A percentile compares a stretch with the other conserved stretches of the same genome.
Evolutionary conservation across 129 eudicot species (phyloP).

Genomic region (Flaveria brownii): DNA sequence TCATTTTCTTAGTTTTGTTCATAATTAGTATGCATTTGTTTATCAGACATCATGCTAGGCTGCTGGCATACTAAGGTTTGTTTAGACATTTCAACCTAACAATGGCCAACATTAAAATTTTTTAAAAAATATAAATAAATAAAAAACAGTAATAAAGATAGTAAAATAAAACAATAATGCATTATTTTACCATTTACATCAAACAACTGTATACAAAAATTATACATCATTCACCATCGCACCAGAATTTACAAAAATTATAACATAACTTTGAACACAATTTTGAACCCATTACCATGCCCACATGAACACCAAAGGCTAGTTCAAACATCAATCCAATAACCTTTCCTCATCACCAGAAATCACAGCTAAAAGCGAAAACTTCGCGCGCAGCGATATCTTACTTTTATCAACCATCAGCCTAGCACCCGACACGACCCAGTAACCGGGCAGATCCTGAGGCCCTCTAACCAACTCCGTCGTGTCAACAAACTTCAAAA

Average conservation of each 20-base stretch:
- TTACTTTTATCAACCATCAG: constrained; percentile 65
- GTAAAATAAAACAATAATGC: background rate
- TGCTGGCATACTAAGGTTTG: no score
- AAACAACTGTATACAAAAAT: background rate
- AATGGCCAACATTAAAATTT: no score
- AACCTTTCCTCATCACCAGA: constrained; percentile 45
- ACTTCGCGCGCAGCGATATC: constrained; percentile 62
- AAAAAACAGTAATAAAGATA: no score
- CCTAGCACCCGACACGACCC: constrained; percentile 86
- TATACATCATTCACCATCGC: constrained; percentile 16
- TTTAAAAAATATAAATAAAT: no score
- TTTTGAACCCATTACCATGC: background rate
- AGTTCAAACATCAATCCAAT: constrained; percentile 13
- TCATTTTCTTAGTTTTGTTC: no score
- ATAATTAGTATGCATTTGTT: no score
- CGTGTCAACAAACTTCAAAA: constrained; percentile 65
- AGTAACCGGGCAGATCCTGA: constrained; percentile 69
- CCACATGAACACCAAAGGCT: background rate
- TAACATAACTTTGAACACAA: background rate
- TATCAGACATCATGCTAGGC: no score
- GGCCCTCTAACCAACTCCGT: constrained; percentile 70
- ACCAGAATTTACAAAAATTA: constrained; percentile 14
- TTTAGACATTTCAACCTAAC: no score
- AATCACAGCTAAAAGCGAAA: constrained; percentile 63
- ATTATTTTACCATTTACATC: constrained; percentile 19